Base-by-base conservation (phyloP, 1,139 yeast genomes). In the Saccharomyces pastorianus region DNA sequence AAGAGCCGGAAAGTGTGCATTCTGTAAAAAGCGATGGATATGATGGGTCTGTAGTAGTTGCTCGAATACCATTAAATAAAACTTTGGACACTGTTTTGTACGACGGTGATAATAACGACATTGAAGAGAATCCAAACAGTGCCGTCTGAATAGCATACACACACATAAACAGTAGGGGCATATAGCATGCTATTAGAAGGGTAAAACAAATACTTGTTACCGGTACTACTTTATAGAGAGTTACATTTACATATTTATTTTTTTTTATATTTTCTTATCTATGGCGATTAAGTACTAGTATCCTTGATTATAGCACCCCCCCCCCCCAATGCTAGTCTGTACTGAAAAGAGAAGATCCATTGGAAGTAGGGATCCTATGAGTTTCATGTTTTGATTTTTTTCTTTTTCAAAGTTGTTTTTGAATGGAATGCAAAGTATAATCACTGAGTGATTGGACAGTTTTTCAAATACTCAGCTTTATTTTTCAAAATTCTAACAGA, bases 391-490 rank as follows among this genome's bases (percentile, higher is more conserved):
- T 20, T 20, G 23, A 20, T 20, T 49, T 51, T 46, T 51, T 47
- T 49, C 52, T 47, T 28, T 47, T 6, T 49, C 14, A 14, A 26
- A 26, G 38, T 17, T 6, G 9, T 20, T 38, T 26, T 26, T 49
- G 11, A 34, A 17, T 49, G 17, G 13, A 7, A 26, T 51, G 42
- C 42, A 41, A 49, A 34, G 41, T 32, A 29, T 49, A 57, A 47
- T 64, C 72, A 79, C 68, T 83, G 87, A 53, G 84, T 79, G 59
- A 86, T 85, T 54, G 93, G 93, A 71, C 93, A 86, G 66, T 76
- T 82, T 70, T 86, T 82, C 70, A 90, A 78, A 67, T 85, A 85
- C 61, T 84, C 85, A 41, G 95, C 96, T 75, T 93, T 93, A 68
- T 84, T 84, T 72, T 84, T 87, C 71, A 93, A 78, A 54, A 89